Evolutionary conservation across 371 early-diverging fungal genomes (phyloP), one percentile per base, ranked within the genome.

Genomic region (Apophysomyces elegans): DNA sequence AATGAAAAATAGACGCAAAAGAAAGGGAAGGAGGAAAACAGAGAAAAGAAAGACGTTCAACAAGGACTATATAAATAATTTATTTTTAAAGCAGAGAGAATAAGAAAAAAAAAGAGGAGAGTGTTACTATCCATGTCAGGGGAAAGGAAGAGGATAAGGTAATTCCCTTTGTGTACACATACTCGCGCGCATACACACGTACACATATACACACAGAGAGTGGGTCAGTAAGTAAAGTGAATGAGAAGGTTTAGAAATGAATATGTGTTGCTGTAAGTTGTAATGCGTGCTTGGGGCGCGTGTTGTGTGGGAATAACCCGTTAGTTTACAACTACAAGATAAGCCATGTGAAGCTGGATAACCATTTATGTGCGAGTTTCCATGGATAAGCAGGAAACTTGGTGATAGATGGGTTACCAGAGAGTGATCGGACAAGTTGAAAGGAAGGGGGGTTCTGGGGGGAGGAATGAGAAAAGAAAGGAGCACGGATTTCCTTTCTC

Each of bases 21-120:
- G 50, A 59, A 62, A 39, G 41, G 61, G 58, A 67, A 67, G 38
- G 37, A 61, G 21, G 58, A 62, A 35, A 44, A 62, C 36, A 62
- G 63, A 50, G 46, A 61, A 43, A 18, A 14, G 60, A 60, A 7
- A n/a, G 36, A 4, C 5, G 14, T 9, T 12, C 18, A 62, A 37
- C 9, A 46, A 47, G 46, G 16, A n/a, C 36, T 32, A 45, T 62
- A 62, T 50, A 50, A 32, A 50, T 50, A 50, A 50, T 26, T 26
- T 50, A 21, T 47, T 50, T 50, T 50, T 4, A 32, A 9, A 11
- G 8, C 41, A 13, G 13, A 41, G 12, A 38, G 44, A 13, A 39
- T 39, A 32, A 60, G 5, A 26, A 26, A 47, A 35, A 62, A 62
- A 62, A 62, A 62, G 50, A 14, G 37, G 37, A 50, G 62, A 50